phyloP scores from a whole-genome alignment of 768 basidiomycete species.

The Gautieria morchelliformis region DNA sequence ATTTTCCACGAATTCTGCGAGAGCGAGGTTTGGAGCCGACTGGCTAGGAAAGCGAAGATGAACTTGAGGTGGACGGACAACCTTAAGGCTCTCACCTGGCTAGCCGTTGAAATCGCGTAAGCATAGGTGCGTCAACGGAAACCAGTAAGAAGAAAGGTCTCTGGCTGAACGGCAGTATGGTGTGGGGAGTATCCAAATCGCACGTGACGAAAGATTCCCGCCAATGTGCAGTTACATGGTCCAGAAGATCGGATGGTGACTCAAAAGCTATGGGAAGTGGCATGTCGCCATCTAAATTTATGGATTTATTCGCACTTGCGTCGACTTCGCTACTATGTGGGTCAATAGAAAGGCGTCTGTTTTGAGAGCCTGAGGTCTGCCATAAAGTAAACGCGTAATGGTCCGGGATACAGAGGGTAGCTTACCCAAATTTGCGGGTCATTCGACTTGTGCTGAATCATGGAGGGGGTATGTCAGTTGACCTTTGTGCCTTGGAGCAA shows the following conservation, averaged over 20 bases:
- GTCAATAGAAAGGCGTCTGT: not conserved
- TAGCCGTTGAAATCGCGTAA: conserved; percentile 26
- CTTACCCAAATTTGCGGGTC: not conserved
- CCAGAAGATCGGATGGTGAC: conserved; percentile 43
- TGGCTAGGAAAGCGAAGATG: not conserved
- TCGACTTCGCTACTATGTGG: not conserved
- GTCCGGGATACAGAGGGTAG: conserved; percentile 4
- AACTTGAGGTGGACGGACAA: not conserved
- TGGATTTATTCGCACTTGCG: not conserved
- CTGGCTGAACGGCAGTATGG: conserved; percentile 64
- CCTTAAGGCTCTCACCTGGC: conserved; percentile 22
- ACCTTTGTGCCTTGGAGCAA: no score
- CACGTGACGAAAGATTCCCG: conserved; percentile 67
- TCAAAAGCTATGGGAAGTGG: not conserved
- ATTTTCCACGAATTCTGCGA: conserved; percentile 66
- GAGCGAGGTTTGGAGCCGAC: conserved; percentile 11
- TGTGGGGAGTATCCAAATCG: conserved; percentile 47
- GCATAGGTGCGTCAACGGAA: conserved; percentile 61
- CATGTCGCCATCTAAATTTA: not conserved
- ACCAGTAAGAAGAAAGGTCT: conserved; percentile 88
- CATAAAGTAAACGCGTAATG: conserved; percentile 4
- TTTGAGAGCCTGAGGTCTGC: conserved; percentile 1
- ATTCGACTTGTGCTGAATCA: not conserved
- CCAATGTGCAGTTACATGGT: conserved; percentile 79
- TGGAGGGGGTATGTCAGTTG: no score